These are phyloP conservation scores for Pseudevernia furfuracea DNA, from an alignment of 495 filamentous ascomycete genomes.

Conservation along the genomic window DNA sequence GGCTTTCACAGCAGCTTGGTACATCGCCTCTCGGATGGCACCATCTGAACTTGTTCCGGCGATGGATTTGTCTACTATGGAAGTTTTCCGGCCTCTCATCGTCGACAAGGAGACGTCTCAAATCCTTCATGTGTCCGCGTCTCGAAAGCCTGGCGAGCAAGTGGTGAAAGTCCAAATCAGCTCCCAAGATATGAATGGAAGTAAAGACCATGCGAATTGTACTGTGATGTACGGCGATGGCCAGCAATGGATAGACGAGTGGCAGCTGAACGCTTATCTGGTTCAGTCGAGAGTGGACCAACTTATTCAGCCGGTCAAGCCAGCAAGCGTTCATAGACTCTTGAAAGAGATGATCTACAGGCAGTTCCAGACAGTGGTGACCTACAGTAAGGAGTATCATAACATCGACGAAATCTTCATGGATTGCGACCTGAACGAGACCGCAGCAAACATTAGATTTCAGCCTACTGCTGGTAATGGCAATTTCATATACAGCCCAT, in stretches of 20 bases:
- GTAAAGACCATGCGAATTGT: constrained; percentile 41
- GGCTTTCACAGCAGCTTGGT: constrained; percentile 23
- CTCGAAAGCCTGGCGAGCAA: constrained; percentile 30
- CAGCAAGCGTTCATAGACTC: constrained; percentile 6
- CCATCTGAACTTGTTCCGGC: constrained; percentile 17
- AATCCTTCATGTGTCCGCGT: constrained; percentile 24
- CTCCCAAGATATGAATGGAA: constrained; percentile 29
- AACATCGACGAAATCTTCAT: constrained; percentile 32
- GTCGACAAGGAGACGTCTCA: constrained; percentile 19
- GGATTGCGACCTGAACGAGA: constrained; percentile 33
- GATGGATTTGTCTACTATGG: constrained; percentile 31
- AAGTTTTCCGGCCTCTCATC: constrained; percentile 28
- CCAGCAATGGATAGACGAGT: constrained; percentile 46
- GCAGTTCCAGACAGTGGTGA: constrained; percentile 30
- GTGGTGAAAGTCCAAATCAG: constrained; percentile 18
- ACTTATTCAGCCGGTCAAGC: constrained; percentile 25
- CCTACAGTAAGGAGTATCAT: constrained; percentile 29
- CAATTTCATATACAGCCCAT: constrained; percentile 33
- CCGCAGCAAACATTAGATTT: constrained; percentile 28
- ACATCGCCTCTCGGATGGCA: constrained; percentile 18
- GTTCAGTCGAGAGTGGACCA: constrained; percentile 48
- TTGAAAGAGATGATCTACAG: constrained; percentile 26
- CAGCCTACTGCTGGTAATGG: constrained; percentile 35
- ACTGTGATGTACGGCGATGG: constrained; percentile 41
- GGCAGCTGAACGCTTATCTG: constrained; percentile 46